Evolutionary conservation across 2,329 filamentous ascomycete species (phyloP), one percentile per base, ranked within the genome.

Genomic region (Thielaviopsis punctulata): DNA sequence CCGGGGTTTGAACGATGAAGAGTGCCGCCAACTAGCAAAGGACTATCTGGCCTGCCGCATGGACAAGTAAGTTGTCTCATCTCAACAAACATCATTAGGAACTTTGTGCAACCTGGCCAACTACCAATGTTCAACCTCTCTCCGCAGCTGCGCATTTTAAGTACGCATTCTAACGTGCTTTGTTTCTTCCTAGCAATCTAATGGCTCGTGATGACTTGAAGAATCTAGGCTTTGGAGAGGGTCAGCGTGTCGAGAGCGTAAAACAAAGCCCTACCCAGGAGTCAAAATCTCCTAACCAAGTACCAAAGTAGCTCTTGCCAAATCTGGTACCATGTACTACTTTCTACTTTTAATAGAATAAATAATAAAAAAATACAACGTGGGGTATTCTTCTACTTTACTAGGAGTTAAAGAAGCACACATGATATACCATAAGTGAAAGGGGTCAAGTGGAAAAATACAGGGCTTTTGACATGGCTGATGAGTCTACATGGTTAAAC

Each of bases 191-290:
- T 48, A 88, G 88, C 59, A 95, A 96, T 63, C 71, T 98, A 27
- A 98, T 98, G 92, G 89, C 89, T 7, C 86, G 78, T 59, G 92
- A 98, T 62, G 86, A 94, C 55, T 92, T 96, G 67, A 87, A 85
- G 66, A 98, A 98, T 62, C 71, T 98, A 41, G 92, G 92, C 0
- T 92, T 94, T 60, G 59, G 45, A 50, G 52, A 55, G 51, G 36
- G 36, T 19, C 36, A 41, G 36, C 7, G 15, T 41, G 36, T 41
- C 8, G 13, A 15, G 19, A 41, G 36, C n/a, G n/a, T 4, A 41
- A 41, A 19, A 7, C 9, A 15, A 41, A 19, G 36, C 36, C 36
- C n/a, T 9, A 19, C n/a, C 36, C 36, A 41, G 19, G 8, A 15
- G 9, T 6, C 36, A n/a, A 19, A 4, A 41, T 5, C 36, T 18